Percentiles rank a stretch among this genome's conserved stretches.
These are phyloP conservation scores for Cordia subcordata DNA, from an alignment of 257 asterid genomes.

Conservation along the genomic window DNA sequence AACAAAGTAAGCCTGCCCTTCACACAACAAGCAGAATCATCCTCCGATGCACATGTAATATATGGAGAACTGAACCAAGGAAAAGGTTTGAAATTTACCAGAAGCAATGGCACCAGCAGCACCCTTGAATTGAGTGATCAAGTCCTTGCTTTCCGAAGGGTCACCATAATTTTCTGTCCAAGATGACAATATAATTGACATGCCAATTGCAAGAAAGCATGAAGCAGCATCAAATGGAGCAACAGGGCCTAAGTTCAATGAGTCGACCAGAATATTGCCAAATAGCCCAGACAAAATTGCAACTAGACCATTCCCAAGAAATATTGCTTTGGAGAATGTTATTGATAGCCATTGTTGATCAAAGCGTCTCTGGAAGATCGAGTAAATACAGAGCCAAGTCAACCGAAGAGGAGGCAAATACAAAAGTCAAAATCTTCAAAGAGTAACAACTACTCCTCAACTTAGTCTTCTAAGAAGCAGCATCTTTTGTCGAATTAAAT, in stretches of 20 bases:
- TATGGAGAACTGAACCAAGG: background rate
- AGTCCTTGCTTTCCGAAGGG: conserved; percentile 83
- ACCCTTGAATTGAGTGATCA: conserved; percentile 84
- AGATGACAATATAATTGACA: conserved; percentile 76
- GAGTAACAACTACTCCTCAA: background rate
- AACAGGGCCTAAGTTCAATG: conserved; percentile 82
- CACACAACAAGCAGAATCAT: too few relatives aligned
- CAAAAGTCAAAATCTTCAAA: conserved; percentile 8
- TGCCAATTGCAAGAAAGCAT: conserved; percentile 76
- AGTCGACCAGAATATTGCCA: conserved; percentile 80
- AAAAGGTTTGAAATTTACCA: conserved; percentile 37
- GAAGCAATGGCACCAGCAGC: conserved; percentile 95
- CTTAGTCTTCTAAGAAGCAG: background rate
- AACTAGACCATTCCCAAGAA: conserved; percentile 95
- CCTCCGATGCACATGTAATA: too few relatives aligned
- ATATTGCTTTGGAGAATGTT: conserved; percentile 94
- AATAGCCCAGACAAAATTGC: conserved; percentile 87
- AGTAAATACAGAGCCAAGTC: conserved; percentile 3
- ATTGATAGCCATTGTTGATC: conserved; percentile 92
- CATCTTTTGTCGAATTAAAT: too few relatives aligned
- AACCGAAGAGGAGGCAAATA: conserved; percentile 5
- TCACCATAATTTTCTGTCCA: conserved; percentile 96
- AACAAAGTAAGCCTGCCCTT: background rate
- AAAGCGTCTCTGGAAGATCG: conserved; percentile 68
- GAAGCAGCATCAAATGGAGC: conserved; percentile 97